Conservation (phyloP, 352 stramenopile genomes). For the Phytophthora cactorum region DNA sequence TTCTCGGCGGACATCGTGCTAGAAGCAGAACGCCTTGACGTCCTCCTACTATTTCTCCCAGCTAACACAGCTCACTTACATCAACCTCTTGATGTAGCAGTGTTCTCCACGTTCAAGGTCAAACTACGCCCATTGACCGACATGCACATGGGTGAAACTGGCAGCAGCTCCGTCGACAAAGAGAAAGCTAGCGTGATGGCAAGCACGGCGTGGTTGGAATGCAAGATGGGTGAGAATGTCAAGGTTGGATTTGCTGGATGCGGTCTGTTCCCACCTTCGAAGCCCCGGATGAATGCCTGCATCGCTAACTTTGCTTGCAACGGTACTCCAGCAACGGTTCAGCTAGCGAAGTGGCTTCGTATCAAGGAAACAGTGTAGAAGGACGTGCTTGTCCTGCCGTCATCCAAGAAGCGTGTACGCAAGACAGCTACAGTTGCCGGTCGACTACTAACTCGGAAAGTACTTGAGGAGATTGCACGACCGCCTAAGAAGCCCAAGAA, state of each 20-base stretch:
- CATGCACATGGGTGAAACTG: not conserved
- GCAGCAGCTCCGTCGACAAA: not conserved
- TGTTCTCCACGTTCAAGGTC: not conserved
- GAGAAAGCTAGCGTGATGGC: not conserved
- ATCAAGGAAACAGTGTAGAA: conserved; percentile 1
- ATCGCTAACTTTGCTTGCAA: not conserved
- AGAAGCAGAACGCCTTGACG: not conserved
- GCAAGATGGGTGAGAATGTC: not conserved
- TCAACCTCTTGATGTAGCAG: not conserved
- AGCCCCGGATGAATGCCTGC: not conserved
- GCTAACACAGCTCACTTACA: not conserved
- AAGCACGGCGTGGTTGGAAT: not conserved
- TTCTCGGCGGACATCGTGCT: not conserved
- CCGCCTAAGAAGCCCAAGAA: not conserved
- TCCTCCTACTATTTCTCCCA: not conserved
- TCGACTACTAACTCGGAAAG: not conserved
- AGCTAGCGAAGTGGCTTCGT: not conserved
- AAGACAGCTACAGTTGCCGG: not conserved
- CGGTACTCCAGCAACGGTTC: not conserved
- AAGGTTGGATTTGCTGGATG: not conserved
- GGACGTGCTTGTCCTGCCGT: not conserved
- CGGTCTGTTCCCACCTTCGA: not conserved
- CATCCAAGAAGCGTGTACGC: not conserved
- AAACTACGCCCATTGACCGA: not conserved
- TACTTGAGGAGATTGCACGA: not conserved